Base-by-base conservation (phyloP, 805 yeast genomes). In the Martiniozyma abietophila region DNA sequence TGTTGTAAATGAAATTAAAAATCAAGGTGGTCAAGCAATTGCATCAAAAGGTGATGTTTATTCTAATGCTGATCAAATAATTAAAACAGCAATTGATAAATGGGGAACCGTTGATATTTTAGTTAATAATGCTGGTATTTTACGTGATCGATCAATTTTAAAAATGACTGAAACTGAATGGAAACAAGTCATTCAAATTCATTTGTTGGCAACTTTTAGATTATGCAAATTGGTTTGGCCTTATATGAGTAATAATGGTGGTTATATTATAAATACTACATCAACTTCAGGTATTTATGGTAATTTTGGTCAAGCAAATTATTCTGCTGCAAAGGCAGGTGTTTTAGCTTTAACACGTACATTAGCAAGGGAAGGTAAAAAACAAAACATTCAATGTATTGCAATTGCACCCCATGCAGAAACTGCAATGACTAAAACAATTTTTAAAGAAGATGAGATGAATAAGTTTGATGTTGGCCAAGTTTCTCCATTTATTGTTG, bases 221-320 rank as follows among this genome's bases (percentile, higher is more conserved):
- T 72, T 89, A 55, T 74, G 85, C 46, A 80, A 82, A 54, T 80
- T 88, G 34, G 95, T 89, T 8, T 89, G 96, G 96, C 96, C 96
- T 24, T 64, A 80, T 45, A 83, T 89, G 57, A 46, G 69, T 36
- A 72, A 83, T 54, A 74, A 77, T 47, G 69, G 71, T 35, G 96
- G 97, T 47, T 70, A 75, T 44, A 78, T 89, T 37, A 72, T 89
- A 46, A 89, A 89, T 61, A 83, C 94, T 29, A 72, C 96, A 17
- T 86, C 96, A 14, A 89, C 97, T 8, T 86, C 96, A 2, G 98
- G 97, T 45, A 86, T 89, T 47, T 89, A 89, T 59, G 98, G 98
- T 44, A 85, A 81, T 65, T 89, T 89, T 63, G 98, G 98, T 33
- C 98, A 89, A 64, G 84, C 96, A 26, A 89, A 89, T 65, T 89